Evolutionary conservation across 2,329 filamentous ascomycete genomes (phyloP).

Genomic region (Amylocarpus encephaloides): DNA sequence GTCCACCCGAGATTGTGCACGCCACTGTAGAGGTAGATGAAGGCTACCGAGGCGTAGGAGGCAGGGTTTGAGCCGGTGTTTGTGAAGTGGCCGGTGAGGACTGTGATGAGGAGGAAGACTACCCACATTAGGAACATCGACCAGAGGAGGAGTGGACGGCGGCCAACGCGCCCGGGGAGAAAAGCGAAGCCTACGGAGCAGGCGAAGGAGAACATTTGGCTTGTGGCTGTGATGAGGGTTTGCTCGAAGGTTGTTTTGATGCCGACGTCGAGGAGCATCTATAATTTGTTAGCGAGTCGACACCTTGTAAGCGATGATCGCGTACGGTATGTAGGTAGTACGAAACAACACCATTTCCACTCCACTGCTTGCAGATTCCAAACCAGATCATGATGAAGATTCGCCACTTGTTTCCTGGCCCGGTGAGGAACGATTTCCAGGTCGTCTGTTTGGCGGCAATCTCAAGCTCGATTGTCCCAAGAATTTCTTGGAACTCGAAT

Average conservation of each 20-base stretch:
- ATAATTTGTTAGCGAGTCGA: neutral
- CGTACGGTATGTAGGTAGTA: slow-evolving; percentile 34
- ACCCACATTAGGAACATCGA: slow-evolving; percentile 25
- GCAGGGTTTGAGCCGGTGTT: slow-evolving; percentile 19
- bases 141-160: slow-evolving; percentile 14
- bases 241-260: slow-evolving; percentile 18
- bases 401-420: slow-evolving; percentile 4
- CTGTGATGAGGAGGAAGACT: slow-evolving; percentile 30
- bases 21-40: slow-evolving; percentile 39
- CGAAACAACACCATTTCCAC: slow-evolving; percentile 18
- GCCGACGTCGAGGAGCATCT: slow-evolving; percentile 19
- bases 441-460: slow-evolving; percentile 14
- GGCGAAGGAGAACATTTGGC: slow-evolving; percentile 23
- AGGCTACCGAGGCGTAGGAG: slow-evolving; percentile 31
- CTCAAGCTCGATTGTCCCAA: slow-evolving; percentile 36
- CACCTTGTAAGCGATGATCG: neutral
- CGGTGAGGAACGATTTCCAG: neutral
- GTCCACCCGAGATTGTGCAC: slow-evolving; percentile 49
- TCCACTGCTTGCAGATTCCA: slow-evolving; percentile 21
- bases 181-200: slow-evolving; percentile 44
- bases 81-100: slow-evolving; percentile 17
- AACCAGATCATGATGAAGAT: slow-evolving; percentile 12
- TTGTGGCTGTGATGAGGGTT: slow-evolving; percentile 26
- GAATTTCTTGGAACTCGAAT: slow-evolving; percentile 36
- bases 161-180: slow-evolving; percentile 31